Evolutionary conservation across 768 basidiomycete genomes (phyloP).

Genomic region (Calocera viscosa): DNA sequence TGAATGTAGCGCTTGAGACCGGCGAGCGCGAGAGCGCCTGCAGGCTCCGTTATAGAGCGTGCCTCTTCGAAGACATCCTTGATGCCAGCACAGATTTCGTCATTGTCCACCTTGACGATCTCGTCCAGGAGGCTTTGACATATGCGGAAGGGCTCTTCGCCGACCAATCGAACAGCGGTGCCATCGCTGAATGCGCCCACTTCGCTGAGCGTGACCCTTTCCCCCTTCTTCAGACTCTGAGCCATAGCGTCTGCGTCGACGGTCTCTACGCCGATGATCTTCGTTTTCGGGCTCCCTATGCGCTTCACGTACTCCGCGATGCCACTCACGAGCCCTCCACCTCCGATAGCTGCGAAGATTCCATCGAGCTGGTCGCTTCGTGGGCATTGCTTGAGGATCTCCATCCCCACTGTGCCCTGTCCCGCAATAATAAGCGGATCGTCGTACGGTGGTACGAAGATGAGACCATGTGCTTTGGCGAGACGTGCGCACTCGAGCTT

Average conservation of each 20-base stretch:
- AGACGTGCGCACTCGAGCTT: slow-evolving; percentile 88
- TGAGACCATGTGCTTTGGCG: slow-evolving; percentile 57
- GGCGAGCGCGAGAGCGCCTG: slow-evolving; percentile 85
- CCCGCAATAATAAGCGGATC: slow-evolving; percentile 95
- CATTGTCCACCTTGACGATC: slow-evolving; percentile 76
- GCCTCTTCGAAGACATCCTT: slow-evolving; percentile 99
- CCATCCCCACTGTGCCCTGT: slow-evolving; percentile 89
- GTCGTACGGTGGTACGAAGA: slow-evolving; percentile 94
- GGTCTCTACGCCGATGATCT: slow-evolving; percentile 87
- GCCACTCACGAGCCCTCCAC: slow-evolving; percentile 86
- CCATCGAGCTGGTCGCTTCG: slow-evolving; percentile 57
- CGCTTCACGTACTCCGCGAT: slow-evolving; percentile 85
- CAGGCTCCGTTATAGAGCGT: slow-evolving; percentile 89
- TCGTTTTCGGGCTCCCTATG: slow-evolving; percentile 70
- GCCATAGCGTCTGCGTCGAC: slow-evolving; percentile 91
- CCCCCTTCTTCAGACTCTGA: slow-evolving; percentile 63
- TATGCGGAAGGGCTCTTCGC: slow-evolving; percentile 86
- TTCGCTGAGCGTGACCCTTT: slow-evolving; percentile 71
- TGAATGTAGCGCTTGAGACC: slow-evolving; percentile 81
- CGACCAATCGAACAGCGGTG: slow-evolving; percentile 91
- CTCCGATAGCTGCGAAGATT: slow-evolving; percentile 85
- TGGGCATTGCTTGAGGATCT: slow-evolving; percentile 82
- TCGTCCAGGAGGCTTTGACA: slow-evolving; percentile 75
- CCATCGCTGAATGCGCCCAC: slow-evolving; percentile 97
- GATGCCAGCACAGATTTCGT: slow-evolving; percentile 96